Conservation (phyloP, 1,284 basidiomycete genomes). For the Irpex sp. region DNA sequence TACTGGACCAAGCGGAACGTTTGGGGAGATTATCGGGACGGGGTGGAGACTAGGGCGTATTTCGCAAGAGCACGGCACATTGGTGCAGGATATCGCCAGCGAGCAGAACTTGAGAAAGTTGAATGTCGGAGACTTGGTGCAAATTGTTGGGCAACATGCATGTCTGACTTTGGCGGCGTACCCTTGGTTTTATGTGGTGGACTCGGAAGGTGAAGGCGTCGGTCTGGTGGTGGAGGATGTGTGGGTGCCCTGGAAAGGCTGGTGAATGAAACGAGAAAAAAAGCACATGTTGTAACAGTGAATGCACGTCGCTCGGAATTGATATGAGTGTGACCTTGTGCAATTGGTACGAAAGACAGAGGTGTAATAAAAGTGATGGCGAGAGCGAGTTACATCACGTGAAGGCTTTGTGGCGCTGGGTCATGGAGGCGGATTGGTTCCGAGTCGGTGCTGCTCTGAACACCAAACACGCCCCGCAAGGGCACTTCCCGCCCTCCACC, state of each 20-base stretch:
- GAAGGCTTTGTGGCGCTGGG: slow-evolving; percentile 1
- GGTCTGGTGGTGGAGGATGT: slow-evolving; percentile 68
- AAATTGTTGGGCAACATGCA: slow-evolving; percentile 74
- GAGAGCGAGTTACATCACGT: slow-evolving; percentile 1
- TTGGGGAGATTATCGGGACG: slow-evolving; percentile 66
- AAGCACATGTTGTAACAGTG: not conserved
- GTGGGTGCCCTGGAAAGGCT: slow-evolving; percentile 91
- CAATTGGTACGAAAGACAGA: too few relatives aligned
- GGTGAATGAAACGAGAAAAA: slow-evolving; percentile 40
- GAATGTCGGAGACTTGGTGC: slow-evolving; percentile 57
- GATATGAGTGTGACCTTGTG: not conserved
- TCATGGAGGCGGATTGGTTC: not conserved
- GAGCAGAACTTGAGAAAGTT: slow-evolving; percentile 30
- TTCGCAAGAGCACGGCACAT: slow-evolving; percentile 80
- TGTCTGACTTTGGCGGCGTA: slow-evolving; percentile 77
- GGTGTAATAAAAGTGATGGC: too few relatives aligned
- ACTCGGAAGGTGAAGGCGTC: slow-evolving; percentile 46
- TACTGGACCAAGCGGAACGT: slow-evolving; percentile 67
- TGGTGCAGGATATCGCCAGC: slow-evolving; percentile 34
- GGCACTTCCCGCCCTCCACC: slow-evolving; percentile 6
- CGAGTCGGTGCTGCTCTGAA: not conserved
- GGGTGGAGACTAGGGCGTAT: slow-evolving; percentile 73
- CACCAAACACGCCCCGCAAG: slow-evolving; percentile 2
- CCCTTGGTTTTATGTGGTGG: slow-evolving; percentile 82
- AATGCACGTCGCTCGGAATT: not conserved